Conservation (phyloP, 2,329 filamentous ascomycete species). For the Botrytis deweyae region DNA sequence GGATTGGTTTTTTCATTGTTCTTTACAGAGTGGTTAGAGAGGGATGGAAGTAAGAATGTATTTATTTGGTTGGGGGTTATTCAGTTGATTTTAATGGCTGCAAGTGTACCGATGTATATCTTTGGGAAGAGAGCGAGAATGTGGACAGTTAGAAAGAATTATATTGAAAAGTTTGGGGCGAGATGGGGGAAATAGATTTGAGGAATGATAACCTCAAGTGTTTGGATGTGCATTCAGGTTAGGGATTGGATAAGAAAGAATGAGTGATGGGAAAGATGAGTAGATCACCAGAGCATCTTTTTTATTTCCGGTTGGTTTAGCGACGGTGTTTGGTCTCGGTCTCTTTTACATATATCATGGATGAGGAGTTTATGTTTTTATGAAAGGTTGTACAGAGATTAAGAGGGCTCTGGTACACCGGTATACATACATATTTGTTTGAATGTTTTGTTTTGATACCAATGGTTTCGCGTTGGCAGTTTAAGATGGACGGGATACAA, state of each 20-base stretch:
- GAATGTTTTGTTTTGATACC: neutral
- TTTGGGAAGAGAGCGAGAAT: constrained; percentile 87
- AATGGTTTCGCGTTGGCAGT: constrained; percentile 1
- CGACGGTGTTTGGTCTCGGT: neutral
- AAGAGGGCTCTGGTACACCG: neutral
- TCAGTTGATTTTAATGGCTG: constrained; percentile 71
- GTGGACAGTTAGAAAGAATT: constrained; percentile 85
- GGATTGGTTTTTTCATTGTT: constrained; percentile 87
- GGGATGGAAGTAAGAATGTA: constrained; percentile 72
- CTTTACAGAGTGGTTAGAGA: constrained; percentile 78
- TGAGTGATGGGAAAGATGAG: neutral
- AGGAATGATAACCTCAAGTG: neutral
- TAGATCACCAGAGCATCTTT: neutral
- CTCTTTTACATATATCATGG: neutral
- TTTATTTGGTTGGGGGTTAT: constrained; percentile 84
- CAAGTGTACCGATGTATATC: constrained; percentile 88
- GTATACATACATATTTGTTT: neutral
- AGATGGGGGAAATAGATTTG: neutral
- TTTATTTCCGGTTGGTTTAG: neutral
- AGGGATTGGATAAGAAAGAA: neutral
- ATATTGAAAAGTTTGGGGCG: constrained; percentile 73
- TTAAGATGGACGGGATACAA: neutral
- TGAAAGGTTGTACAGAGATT: neutral
- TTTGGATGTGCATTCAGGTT: neutral
- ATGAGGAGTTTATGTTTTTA: neutral